Evolutionary conservation across 805 yeast genomes (phyloP).

Genomic region (Saccharomyces eubayanus): DNA sequence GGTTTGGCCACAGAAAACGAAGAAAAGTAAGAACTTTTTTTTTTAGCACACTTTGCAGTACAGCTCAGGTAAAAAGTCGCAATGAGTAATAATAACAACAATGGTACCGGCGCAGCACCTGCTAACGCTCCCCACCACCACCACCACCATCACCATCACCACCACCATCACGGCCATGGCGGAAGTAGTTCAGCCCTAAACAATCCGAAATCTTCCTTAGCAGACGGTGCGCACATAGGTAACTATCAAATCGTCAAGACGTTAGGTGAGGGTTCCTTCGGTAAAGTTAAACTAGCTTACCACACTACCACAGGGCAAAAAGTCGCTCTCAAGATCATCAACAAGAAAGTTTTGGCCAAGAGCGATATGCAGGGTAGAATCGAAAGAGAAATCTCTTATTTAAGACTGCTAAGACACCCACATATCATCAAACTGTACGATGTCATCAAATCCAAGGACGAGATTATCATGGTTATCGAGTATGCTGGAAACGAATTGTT

Average conservation of each 20-base stretch:
- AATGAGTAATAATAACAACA: not conserved
- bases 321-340: constrained; percentile 89
- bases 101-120: not conserved
- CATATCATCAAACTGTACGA: constrained; percentile 93
- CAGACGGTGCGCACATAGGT: constrained; percentile 55
- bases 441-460: constrained; percentile 90
- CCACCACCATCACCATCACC: constrained; percentile 21
- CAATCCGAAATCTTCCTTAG: constrained; percentile 10
- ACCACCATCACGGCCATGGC: constrained; percentile 11
- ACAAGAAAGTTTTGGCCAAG: constrained; percentile 84
- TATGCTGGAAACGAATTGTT: constrained; percentile 94
- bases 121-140: constrained; percentile 7
- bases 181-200: constrained; percentile 1
- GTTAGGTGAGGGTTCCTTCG: constrained; percentile 93
- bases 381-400: constrained; percentile 87
- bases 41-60: not conserved
- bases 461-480: constrained; percentile 94
- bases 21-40: not conserved
- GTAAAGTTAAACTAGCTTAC: constrained; percentile 87
- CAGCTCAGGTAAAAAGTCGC: not conserved
- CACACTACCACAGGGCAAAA: constrained; percentile 86
- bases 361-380: constrained; percentile 95
- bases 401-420: constrained; percentile 84
- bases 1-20: not conserved
- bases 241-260: constrained; percentile 89